Conservation (phyloP, 2,329 filamentous ascomycete genomes). For the Venturia asperata region DNA sequence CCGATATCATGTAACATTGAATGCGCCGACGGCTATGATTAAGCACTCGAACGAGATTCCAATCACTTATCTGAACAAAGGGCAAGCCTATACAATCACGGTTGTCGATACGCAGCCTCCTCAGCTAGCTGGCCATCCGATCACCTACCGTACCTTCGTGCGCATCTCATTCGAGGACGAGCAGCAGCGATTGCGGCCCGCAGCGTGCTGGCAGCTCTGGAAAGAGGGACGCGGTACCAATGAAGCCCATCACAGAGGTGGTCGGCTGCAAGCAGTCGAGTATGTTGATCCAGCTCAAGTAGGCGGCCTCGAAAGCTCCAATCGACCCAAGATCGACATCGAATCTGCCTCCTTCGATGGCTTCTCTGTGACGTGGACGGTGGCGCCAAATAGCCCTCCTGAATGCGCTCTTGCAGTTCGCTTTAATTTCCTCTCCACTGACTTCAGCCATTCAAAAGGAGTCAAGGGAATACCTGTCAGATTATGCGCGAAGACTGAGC, state of each 20-base stretch:
- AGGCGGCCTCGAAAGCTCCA: constrained; percentile 44
- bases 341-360: constrained; percentile 77
- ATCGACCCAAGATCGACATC: constrained; percentile 42
- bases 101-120: constrained; percentile 68
- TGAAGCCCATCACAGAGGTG: constrained; percentile 88
- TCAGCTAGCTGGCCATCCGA: constrained; percentile 50
- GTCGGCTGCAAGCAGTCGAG: constrained; percentile 89
- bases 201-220: constrained; percentile 83
- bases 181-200: constrained; percentile 76
- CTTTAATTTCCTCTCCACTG: constrained; percentile 97
- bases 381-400: constrained; percentile 57
- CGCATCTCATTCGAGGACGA: constrained; percentile 98
- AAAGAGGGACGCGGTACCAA: constrained; percentile 95
- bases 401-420: constrained; percentile 86
- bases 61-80: constrained; percentile 97
- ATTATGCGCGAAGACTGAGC: constrained; percentile 82
- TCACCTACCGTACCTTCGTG: constrained; percentile 80
- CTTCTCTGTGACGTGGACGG: constrained; percentile 85
- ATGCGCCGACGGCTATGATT: constrained; percentile 94
- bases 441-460: constrained; percentile 97
- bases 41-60: constrained; percentile 85
- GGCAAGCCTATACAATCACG: constrained; percentile 83
- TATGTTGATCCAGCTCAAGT: constrained; percentile 65
- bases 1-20: constrained; percentile 81
- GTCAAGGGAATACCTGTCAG: constrained; percentile 96